phyloP scores from a whole-genome alignment of 257 asterid species.

The Dorcoceras hygrometricum region DNA sequence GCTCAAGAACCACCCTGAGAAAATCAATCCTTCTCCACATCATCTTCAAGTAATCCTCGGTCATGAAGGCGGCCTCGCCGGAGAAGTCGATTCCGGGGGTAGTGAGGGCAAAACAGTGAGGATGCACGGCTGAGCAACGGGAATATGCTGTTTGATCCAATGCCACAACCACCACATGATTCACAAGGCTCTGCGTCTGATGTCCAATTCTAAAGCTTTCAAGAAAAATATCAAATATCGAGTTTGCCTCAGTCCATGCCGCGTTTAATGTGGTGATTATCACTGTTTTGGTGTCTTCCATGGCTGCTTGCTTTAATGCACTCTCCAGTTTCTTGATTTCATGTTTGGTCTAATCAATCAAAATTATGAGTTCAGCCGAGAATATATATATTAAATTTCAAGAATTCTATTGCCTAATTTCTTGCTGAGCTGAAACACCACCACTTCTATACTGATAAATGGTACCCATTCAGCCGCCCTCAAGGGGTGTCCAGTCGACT shows the following conservation, averaged over 20 bases:
- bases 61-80: slow-evolving; percentile 40
- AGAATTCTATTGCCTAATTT: too few relatives aligned
- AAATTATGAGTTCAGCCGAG: too few relatives aligned
- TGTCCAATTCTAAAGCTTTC: slow-evolving; percentile 52
- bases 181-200: slow-evolving; percentile 37
- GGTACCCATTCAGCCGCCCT: too few relatives aligned
- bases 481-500: too few relatives aligned
- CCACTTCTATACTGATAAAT: too few relatives aligned
- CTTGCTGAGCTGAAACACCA: too few relatives aligned
- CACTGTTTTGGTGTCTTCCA: slow-evolving; percentile 38
- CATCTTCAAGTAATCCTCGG: slow-evolving; percentile 38
- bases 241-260: slow-evolving; percentile 49
- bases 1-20: slow-evolving; percentile 36
- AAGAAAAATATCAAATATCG: slow-evolving; percentile 47
- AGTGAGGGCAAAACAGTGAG: slow-evolving; percentile 38
- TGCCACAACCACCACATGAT: slow-evolving; percentile 50
- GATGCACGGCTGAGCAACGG: slow-evolving; percentile 25
- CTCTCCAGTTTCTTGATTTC: slow-evolving; percentile 21
- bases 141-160: slow-evolving; percentile 46
- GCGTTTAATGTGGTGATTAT: slow-evolving; percentile 48
- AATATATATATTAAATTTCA: too few relatives aligned
- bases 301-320: slow-evolving; percentile 38
- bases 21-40: slow-evolving; percentile 59
- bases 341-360: not conserved
- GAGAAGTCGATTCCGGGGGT: slow-evolving; percentile 40